Base-by-base conservation (phyloP, 257 asterid genomes). In the Prunella vulgaris region DNA sequence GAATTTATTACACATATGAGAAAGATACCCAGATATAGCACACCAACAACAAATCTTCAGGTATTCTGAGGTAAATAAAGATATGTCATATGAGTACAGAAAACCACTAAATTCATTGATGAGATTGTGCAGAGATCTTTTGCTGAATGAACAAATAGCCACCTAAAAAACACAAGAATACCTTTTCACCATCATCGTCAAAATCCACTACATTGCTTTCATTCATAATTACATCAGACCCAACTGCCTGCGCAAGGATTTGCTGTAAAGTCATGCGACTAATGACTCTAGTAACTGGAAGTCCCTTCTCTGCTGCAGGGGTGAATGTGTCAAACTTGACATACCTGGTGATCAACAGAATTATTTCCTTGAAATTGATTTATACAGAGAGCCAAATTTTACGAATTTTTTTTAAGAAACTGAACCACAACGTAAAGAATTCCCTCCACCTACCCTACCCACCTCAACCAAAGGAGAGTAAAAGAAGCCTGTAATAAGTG, bases 251-350 rank as follows among this genome's bases (percentile, higher is more conserved):
- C 2, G 97, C 97, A 74, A 89, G 97, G 71, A 94, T 91, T 72
- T 91, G 92, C 21, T 94, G 96, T 75, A 94, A 79, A 40, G 96
- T 87, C 97, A 91, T 86, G 25, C 97, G 96, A 74, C 97, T 89
- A 64, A 94, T 69, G 15, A 91, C 97, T 77, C 99, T 80, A 5
- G 99, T 89, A 4, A 94, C 99, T 0, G 99, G 97, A 77, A 94
- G 96, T 5, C 99, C 97, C 33, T 85, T 76, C 76, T 91, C 97
- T 4, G 70, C 95, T 66, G 96, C 97, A 56, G 99, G 99, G 72
- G 97, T 91, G 86, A 94, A 94, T 5, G 97, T 94, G 74, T 94
- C 99, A 76, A 94, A 94, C 90, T 94, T 94, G 77, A 83, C 80
- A 76, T 87, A 94, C 99, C 97, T 94, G 93, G 63, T 57, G 60